Evolutionary conservation across 305 asterid genomes (phyloP).

Genomic region (Fraxinus albicans): DNA sequence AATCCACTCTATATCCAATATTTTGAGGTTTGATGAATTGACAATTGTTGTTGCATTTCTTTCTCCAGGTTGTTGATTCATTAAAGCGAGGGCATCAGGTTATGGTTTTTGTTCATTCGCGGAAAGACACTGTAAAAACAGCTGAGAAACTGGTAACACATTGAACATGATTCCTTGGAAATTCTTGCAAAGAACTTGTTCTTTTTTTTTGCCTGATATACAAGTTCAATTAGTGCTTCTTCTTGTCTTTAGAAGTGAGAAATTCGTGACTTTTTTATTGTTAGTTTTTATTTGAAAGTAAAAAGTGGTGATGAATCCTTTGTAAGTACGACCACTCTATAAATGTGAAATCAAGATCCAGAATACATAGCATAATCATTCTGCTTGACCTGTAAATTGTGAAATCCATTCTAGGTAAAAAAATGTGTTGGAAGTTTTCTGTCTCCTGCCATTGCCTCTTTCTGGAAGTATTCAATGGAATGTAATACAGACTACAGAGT

Average conservation of each 20-base stretch:
- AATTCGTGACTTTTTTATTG: not conserved
- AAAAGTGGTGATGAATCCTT: not conserved
- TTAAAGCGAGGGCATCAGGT: slow-evolving; percentile 88
- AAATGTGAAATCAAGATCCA: not conserved
- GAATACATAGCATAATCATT: not conserved
- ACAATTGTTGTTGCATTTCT: slow-evolving; percentile 15
- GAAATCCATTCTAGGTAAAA: not conserved
- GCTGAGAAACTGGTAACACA: slow-evolving; percentile 82
- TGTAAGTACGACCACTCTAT: not conserved
- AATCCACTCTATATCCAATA: slow-evolving; percentile 19
- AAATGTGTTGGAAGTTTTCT: not conserved
- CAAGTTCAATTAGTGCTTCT: not conserved
- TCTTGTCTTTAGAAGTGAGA: not conserved
- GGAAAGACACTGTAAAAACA: slow-evolving; percentile 96
- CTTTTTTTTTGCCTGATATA: not conserved
- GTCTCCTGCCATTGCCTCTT: not conserved
- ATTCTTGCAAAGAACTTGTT: slow-evolving; percentile 7
- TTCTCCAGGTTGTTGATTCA: slow-evolving; percentile 77
- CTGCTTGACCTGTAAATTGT: not conserved
- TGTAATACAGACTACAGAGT: not conserved
- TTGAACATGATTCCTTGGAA: slow-evolving; percentile 4
- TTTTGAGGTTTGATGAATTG: slow-evolving; percentile 9
- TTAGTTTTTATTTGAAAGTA: not conserved
- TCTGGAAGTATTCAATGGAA: not conserved
- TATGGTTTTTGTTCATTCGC: slow-evolving; percentile 97